Base-by-base conservation (phyloP, 2,329 filamentous ascomycete species). In the Pseudogymnoascus sp. region DNA sequence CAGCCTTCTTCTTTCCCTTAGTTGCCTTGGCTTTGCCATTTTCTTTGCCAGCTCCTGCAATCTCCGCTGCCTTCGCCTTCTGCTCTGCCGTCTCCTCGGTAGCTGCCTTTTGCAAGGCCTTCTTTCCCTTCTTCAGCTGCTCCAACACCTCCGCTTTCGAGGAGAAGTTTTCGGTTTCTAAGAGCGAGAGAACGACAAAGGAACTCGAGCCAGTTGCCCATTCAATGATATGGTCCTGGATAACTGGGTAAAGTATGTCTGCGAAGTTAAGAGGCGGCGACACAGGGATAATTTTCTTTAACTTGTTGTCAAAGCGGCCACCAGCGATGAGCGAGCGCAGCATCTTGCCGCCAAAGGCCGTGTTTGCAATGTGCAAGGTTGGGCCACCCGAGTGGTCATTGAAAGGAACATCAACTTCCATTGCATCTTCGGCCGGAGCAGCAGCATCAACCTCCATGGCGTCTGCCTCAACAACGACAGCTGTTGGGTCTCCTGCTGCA, bases 281-380 rank as follows among this genome's bases (percentile, higher is more conserved):
- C 2, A 89, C 81, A 21, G 85, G 84, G 69, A 89, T 82, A 48
- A 94, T 76, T 62, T 81, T 85, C 75, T 91, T 91, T 2, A 84
- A 81, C 44, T 81, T 81, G 64, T 85, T 84, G 75, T 97, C 91
- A 72, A 90, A 99, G 63, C 86, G 87, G 27, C 95, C 94, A 42
- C 94, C 94, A 61, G 91, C 88, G 25, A 97, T 92, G 6, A 99
- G 83, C 0, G 89, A 89, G 78, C 96, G 97, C 70, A 97, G 82
- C 87, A 97, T 89, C 63, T 91, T 88, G 13, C 90, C 91, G 41
- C 86, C 89, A 68, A 81, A 81, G 0, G 85, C 72, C 38, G 83
- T 81, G 69, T 83, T 79, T 27, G 85, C 83, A 62, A 89, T 80
- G 71, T 91, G 88, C 31, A 74, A 38, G 8, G 71, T 21, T 71